phyloP scores from a whole-genome alignment of 2,329 filamentous ascomycete genomes.

The Clathrospora elynae region DNA sequence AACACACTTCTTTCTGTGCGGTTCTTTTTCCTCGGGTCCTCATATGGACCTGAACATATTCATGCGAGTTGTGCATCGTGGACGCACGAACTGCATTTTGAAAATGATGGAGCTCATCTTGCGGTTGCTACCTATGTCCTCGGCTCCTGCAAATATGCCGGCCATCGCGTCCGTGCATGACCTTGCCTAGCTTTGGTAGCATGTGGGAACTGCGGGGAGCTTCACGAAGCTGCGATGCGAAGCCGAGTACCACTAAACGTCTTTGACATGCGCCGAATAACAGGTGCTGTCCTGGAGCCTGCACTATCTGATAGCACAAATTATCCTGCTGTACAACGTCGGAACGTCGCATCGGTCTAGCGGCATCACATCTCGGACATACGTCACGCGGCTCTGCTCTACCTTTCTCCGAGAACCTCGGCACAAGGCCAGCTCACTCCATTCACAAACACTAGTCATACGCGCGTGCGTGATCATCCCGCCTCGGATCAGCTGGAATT shows the following conservation, averaged over 20 bases:
- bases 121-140: background rate
- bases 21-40: too few species aligned
- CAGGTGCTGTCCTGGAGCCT: too few species aligned
- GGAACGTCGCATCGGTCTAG: conserved; percentile 15
- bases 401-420: conserved; percentile 25
- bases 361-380: conserved; percentile 9
- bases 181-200: too few species aligned
- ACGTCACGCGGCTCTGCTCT: conserved; percentile 12
- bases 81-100: background rate
- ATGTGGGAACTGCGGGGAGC: too few species aligned
- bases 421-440: conserved; percentile 12
- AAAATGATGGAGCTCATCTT: background rate
- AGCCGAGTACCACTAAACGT: too few species aligned
- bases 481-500: conserved; percentile 29
- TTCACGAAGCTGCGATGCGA: too few species aligned
- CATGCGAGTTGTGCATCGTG: background rate
- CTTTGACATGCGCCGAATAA: too few species aligned
- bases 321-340: too few species aligned
- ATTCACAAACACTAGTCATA: conserved; percentile 24
- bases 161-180: background rate
- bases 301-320: too few species aligned
- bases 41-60: too few species aligned
- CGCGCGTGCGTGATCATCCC: conserved; percentile 27
- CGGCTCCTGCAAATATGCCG: background rate
- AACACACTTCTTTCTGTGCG: too few species aligned